Evolutionary conservation across 2,329 filamentous ascomycete genomes (phyloP), one percentile per base, ranked within the genome.

Genomic region (Colletotrichum chlorophyti): DNA sequence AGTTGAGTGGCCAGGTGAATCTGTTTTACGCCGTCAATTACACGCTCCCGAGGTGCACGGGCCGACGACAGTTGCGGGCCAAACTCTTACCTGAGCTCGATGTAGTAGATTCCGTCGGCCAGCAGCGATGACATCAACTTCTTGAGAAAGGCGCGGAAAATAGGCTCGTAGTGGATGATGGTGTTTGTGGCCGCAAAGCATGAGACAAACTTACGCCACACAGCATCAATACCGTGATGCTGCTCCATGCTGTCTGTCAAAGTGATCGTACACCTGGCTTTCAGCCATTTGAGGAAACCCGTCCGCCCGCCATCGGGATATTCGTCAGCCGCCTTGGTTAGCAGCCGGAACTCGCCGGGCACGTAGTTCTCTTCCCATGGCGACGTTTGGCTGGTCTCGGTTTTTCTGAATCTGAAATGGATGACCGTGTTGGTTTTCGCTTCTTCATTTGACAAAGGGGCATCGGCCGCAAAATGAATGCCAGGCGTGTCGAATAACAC

Each of bases 111-210:
- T 9, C 91, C 90, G 71, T 96, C 92, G 6, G 83, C 83, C 9
- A 86, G 76, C 14, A 96, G 77, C 38, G 86, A 80, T 41, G 77
- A 75, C 68, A 93, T 82, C 67, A 96, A 78, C 21, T 83, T 81
- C 21, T 80, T 83, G 60, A 95, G 74, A 67, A 90, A 93, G 21
- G 79, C 80, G 41, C 90, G 84, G 75, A 90, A 92, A 52, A 96
- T 89, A 3, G 91, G 91, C 72, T 96, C 91, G 73, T 95, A 94
- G 73, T 87, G 89, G 27, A 94, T 79, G 43, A 95, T 80, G 11
- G 84, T 86, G 45, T 83, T 82, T 49, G 93, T 79, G 10, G 91
- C 82, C 3, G 78, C 75, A 70, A 95, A 94, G 51, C 85, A 87
- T 21, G 80, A 82, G 46, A 76, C 77, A 72, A 95, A 93, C 65